Evolutionary conservation across 495 filamentous ascomycete genomes (phyloP).

Genomic region (Penicillium daleae): DNA sequence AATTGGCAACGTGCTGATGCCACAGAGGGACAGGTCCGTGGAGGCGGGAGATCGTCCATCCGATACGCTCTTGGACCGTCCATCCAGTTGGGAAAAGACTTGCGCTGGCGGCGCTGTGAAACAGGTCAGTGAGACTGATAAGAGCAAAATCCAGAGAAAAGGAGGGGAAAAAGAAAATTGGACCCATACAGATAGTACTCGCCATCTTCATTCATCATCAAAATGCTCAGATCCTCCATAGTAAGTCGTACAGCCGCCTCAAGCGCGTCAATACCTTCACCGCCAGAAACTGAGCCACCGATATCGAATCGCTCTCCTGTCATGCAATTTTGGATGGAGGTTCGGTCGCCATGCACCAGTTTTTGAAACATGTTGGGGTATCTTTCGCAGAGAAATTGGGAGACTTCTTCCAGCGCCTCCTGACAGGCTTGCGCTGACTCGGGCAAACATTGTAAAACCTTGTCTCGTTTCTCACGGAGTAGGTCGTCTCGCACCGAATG

Average conservation of each 20-base stretch:
- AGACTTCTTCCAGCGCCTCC: constrained; percentile 55
- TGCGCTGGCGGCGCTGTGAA: constrained; percentile 54
- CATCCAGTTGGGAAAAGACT: constrained; percentile 62
- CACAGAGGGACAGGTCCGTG: constrained; percentile 57
- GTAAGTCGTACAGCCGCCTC: constrained; percentile 60
- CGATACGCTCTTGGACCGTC: constrained; percentile 58
- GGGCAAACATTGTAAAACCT: constrained; percentile 55
- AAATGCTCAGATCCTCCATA: constrained; percentile 61
- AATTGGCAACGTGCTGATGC: constrained; percentile 55
- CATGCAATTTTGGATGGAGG: constrained; percentile 49
- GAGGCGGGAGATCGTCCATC: constrained; percentile 55
- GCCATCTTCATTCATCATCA: constrained; percentile 52
- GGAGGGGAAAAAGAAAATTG: neutral
- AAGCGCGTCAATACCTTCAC: constrained; percentile 46
- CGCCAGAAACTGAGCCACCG: constrained; percentile 29
- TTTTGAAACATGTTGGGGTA: constrained; percentile 52
- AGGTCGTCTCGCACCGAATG: constrained; percentile 49
- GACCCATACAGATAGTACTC: constrained; percentile 54
- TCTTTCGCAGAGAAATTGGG: constrained; percentile 52
- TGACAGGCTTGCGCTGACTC: constrained; percentile 54
- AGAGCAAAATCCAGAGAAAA: neutral
- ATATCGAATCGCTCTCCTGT: constrained; percentile 53
- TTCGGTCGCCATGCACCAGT: constrained; percentile 31
- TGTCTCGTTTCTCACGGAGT: constrained; percentile 41
- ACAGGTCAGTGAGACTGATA: constrained; percentile 6